phyloP scores from a whole-genome alignment of 305 asterid genomes.

The Solanum aculeatissimum region DNA sequence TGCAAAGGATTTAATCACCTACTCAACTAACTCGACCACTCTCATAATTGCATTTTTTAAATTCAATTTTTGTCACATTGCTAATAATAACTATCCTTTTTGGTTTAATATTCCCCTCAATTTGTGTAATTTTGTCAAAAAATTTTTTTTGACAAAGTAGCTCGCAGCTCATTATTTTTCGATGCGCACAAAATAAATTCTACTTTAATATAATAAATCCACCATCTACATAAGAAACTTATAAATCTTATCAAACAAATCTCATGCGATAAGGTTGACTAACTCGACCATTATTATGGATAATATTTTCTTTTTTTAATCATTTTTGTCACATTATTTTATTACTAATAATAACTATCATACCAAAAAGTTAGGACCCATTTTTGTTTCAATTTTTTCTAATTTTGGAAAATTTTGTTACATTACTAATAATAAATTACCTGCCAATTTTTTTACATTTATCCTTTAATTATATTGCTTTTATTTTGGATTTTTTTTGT shows the following conservation, averaged over 20 bases:
- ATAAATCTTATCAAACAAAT: not conserved
- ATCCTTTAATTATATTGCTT: no score
- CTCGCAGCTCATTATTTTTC: no score
- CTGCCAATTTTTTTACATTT: not conserved
- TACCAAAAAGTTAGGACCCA: not conserved
- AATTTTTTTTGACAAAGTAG: not conserved
- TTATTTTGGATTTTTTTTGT: not conserved
- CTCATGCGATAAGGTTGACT: not conserved
- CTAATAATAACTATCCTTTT: not conserved
- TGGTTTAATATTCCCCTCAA: not conserved
- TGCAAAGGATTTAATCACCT: no score
- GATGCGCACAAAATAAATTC: not conserved
- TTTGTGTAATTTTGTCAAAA: not conserved
- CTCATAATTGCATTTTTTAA: no score
- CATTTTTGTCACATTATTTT: not conserved
- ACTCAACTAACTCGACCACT: no score
- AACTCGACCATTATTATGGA: not conserved
- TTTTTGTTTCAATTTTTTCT: not conserved
- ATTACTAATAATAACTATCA: not conserved
- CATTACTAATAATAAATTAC: not conserved
- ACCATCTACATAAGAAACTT: rapidly evolving
- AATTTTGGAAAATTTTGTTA: not conserved
- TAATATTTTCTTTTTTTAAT: not conserved
- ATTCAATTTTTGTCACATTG: no score
- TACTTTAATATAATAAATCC: rapidly evolving